These are phyloP conservation scores for Vavraia culicis DNA, from an alignment of 371 early-diverging fungal species.

Conservation along the genomic window DNA sequence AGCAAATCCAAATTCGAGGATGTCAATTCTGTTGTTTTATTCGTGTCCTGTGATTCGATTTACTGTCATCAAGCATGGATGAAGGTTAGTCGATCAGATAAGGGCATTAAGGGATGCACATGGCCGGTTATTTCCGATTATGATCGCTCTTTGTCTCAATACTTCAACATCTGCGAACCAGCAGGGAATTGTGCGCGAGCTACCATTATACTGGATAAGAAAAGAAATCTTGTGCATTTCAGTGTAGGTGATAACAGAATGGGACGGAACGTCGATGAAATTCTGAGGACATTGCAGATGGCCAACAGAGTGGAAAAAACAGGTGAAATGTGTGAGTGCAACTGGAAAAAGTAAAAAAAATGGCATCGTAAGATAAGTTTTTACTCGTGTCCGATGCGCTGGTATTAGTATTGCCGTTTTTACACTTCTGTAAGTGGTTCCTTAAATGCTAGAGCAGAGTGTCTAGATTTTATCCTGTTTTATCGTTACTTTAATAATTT, in stretches of 20 bases:
- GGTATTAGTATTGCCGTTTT: too few relatives aligned
- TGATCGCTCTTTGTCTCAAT: slow-evolving; percentile 55
- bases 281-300: slow-evolving; percentile 73
- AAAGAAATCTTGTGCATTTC: slow-evolving; percentile 54
- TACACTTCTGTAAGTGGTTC: too few relatives aligned
- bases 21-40: slow-evolving; percentile 53
- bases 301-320: slow-evolving; percentile 57
- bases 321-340: slow-evolving; percentile 45
- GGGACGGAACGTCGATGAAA: slow-evolving; percentile 77
- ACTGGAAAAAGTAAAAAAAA: slow-evolving; percentile 26
- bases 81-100: slow-evolving; percentile 53
- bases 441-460: too few relatives aligned
- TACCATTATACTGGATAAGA: slow-evolving; percentile 70
- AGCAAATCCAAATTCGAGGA: slow-evolving; percentile 55
- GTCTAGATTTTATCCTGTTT: too few relatives aligned
- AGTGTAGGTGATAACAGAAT: slow-evolving; percentile 60
- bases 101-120: slow-evolving; percentile 58
- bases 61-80: slow-evolving; percentile 53
- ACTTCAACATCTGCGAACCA: slow-evolving; percentile 58
- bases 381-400: too few relatives aligned
- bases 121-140: slow-evolving; percentile 52
- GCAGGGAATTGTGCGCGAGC: slow-evolving; percentile 45
- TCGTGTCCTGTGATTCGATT: slow-evolving; percentile 56
- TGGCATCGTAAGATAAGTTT: too few relatives aligned
- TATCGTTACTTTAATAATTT: too few relatives aligned